Evolutionary conservation across 805 yeast genomes (phyloP), one percentile per base, ranked within the genome.

Genomic region (Candida sonorensis): DNA sequence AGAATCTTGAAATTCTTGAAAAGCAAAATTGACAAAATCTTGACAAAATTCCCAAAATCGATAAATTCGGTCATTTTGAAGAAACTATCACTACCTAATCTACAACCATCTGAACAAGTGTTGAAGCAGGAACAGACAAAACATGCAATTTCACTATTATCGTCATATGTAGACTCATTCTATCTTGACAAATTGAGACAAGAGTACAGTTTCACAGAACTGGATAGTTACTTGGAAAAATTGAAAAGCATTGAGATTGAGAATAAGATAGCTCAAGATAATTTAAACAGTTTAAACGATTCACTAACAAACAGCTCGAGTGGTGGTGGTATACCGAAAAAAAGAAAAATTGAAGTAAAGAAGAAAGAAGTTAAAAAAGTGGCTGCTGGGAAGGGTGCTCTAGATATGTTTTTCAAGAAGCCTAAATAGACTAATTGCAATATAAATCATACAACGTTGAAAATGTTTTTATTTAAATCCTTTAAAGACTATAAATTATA

Each of bases 341-440:
- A 51, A 29, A 42, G 48, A 21, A 45, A 41, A 36, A 36, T 31
- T 22, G 44, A 57, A 26, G 32, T 54, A 17, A 57, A 59, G 46
- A 57, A 53, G 28, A 54, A 44, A 9, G 55, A 53, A 18, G 66
- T 63, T 37, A 40, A 41, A 16, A 50, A 46, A 23, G 75, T 74
- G 3, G 73, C 72, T 1, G 61, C 63, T 2, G 80, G 80, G 1
- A 72, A 62, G 43, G 87, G 92, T 1, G 84, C 86, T 2, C 57
- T 81, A 17, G 90, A 81, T 48, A 69, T 73, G 33, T 78, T 81
- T 42, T 81, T 78, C 53, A 73, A 67, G 42, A 70, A 60, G 30
- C 21, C 33, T 29, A 31, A 26, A 36, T 16, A 22, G 13, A n/a
- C n/a, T n/a, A n/a, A 14, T 13, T 12, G n/a, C 9, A 7, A 18